These are phyloP conservation scores for Lachnellula arida DNA, from an alignment of 2,329 filamentous ascomycete genomes.

Conservation along the genomic window DNA sequence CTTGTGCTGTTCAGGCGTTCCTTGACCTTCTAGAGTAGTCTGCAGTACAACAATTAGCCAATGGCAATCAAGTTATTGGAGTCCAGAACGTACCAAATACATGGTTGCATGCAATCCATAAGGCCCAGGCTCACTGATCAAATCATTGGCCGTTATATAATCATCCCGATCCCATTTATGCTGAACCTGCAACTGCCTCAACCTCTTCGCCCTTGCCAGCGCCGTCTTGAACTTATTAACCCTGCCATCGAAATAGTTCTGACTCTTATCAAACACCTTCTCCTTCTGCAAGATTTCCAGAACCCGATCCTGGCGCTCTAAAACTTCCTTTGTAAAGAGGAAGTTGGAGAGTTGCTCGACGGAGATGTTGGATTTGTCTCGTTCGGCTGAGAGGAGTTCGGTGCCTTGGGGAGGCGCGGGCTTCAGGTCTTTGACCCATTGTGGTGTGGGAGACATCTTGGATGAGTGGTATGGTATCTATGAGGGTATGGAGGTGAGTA, in stretches of 20 bases:
- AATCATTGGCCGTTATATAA: slow-evolving; percentile 57
- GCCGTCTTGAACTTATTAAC: slow-evolving; percentile 65
- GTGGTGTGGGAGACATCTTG: slow-evolving; percentile 30
- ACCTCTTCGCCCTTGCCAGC: slow-evolving; percentile 64
- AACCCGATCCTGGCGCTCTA: slow-evolving; percentile 57
- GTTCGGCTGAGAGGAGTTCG: slow-evolving; percentile 65
- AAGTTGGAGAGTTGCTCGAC: slow-evolving; percentile 64
- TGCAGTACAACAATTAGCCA: slow-evolving; percentile 25
- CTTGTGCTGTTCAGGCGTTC: slow-evolving; percentile 68
- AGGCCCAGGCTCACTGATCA: slow-evolving; percentile 69
- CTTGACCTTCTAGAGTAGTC: slow-evolving; percentile 67
- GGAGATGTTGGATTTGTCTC: slow-evolving; percentile 61
- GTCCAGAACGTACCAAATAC: slow-evolving; percentile 50
- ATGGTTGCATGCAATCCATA: slow-evolving; percentile 68
- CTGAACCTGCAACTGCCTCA: slow-evolving; percentile 61
- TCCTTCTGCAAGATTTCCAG: slow-evolving; percentile 62
- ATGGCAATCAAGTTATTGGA: not conserved
- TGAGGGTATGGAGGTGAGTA: not conserved
- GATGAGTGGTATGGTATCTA: slow-evolving; percentile 4
- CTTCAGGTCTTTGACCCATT: slow-evolving; percentile 64
- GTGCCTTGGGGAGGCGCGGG: slow-evolving; percentile 63
- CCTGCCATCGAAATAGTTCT: slow-evolving; percentile 70
- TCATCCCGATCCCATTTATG: slow-evolving; percentile 66
- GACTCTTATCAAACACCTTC: slow-evolving; percentile 70
- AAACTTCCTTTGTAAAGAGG: slow-evolving; percentile 61